Evolutionary conservation across 768 basidiomycete genomes (phyloP), one percentile per base, ranked within the genome.

Genomic region (Austroboletus eburneus): DNA sequence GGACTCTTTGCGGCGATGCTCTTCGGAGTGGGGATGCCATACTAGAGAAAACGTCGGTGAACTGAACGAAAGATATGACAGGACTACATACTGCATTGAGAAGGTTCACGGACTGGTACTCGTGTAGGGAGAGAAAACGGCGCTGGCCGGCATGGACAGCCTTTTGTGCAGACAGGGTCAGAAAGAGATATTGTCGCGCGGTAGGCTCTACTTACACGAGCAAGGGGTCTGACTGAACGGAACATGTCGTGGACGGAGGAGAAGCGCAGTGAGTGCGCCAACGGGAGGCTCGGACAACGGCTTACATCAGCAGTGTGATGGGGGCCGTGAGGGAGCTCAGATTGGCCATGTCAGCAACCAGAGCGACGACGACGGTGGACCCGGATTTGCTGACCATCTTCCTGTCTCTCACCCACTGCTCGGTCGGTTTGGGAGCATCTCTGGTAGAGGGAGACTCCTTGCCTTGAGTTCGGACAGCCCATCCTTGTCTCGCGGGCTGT

Each of bases 121-220:
- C 96, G 71, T 99, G 96, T 60, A 99, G 93, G 21, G 92, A 95
- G 59, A 97, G 81, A 66, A 83, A 87, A 54, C 93, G 89, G 72
- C 77, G 88, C 79, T 94, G 92, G 64, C 83, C 79, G 60, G 81
- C 80, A 79, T 80, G 83, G 57, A 74, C 78, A 66, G 73, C 70
- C 86, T 88, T n/a, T 48, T 37, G 22, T 38, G 32, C 8, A 21
- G 30, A 45, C 14, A 39, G 6, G 23, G 52, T 47, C 23, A 49
- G 39, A 29, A 43, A 2, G 35, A 3, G 24, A 12, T 22, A 46
- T 41, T 9, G 38, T 24, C 3, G 29, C 14, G 37, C 2, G 6
- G 10, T 18, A 21, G 16, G 2, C 17, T 12, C 16, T 30, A 57
- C 75, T 17, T 72, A 82, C 88, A 56, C 84, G 80, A 65, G 81